Percentiles rank a stretch among this genome's conserved stretches.
Evolutionary conservation across 345 rosid genomes (phyloP).

Genomic region (Brassica cretica): DNA sequence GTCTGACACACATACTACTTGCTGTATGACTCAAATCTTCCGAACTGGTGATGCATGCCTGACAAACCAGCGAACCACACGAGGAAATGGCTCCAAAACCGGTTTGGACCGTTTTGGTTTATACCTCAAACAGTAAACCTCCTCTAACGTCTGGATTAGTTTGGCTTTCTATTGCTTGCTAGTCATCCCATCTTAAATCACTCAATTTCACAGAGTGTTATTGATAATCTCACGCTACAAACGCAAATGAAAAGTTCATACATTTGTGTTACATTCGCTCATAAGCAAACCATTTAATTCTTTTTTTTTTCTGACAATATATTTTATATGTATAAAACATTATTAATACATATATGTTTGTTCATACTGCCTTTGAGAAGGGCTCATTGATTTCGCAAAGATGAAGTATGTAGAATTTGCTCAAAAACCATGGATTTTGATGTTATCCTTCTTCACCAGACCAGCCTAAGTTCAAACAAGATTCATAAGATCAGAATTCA

Average conservation of each 20-base stretch:
- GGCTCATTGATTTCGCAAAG: conserved; percentile 15
- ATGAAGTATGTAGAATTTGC: conserved; percentile 6
- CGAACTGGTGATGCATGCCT: not conserved
- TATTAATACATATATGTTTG: conserved; percentile 5
- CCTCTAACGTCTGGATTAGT: not conserved
- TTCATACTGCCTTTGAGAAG: not conserved
- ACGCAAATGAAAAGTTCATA: conserved; percentile 5
- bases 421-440: conserved; percentile 85
- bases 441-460: conserved; percentile 77
- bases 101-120: not conserved
- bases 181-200: not conserved
- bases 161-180: not conserved
- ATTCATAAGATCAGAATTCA: conserved; percentile 1
- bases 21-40: not conserved
- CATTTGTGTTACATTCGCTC: conserved; percentile 3
- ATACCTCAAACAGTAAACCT: not conserved
- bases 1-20: not conserved
- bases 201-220: conserved; percentile 12
- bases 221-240: conserved; percentile 28
- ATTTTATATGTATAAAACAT: not conserved
- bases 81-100: conserved; percentile 1
- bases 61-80: not conserved
- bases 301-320: conserved; percentile 1
- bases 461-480: conserved; percentile 53
- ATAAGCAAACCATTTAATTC: conserved; percentile 15